phyloP scores from a whole-genome alignment of 108 stramenopile genomes.

The Aurantiochytrium sp. region DNA sequence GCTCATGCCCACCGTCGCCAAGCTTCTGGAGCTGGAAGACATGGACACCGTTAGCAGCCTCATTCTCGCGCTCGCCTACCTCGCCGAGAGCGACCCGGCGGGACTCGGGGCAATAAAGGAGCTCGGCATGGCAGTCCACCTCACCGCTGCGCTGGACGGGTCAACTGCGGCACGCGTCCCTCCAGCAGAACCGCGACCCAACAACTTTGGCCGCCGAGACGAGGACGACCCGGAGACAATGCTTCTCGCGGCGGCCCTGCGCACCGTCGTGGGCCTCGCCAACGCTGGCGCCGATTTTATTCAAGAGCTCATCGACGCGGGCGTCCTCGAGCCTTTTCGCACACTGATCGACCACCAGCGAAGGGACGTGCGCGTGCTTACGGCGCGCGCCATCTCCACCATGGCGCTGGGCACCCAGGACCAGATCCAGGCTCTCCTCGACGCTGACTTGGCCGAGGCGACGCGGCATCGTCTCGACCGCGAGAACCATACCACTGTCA shows the following conservation, averaged over 20 bases:
- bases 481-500: not conserved
- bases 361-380: not conserved
- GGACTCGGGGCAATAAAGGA: not conserved
- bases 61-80: not conserved
- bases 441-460: not conserved
- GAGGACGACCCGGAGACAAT: not conserved
- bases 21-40: not conserved
- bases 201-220: not conserved
- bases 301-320: not conserved
- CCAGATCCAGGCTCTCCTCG: not conserved
- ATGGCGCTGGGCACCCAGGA: not conserved
- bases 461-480: not conserved
- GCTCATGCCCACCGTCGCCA: not conserved
- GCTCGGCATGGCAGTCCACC: not conserved
- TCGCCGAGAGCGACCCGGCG: not conserved
- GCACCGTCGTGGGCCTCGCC: not conserved
- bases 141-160: not conserved
- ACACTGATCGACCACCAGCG: not conserved
- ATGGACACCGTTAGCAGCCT: not conserved
- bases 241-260: not conserved
- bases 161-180: not conserved
- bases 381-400: not conserved
- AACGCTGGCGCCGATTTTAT: not conserved
- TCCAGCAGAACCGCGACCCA: not conserved
- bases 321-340: not conserved